Percentiles rank a stretch among this genome's conserved stretches.
Evolutionary conservation across 257 asterid genomes (phyloP).

Genomic region (Lycium barbarum): DNA sequence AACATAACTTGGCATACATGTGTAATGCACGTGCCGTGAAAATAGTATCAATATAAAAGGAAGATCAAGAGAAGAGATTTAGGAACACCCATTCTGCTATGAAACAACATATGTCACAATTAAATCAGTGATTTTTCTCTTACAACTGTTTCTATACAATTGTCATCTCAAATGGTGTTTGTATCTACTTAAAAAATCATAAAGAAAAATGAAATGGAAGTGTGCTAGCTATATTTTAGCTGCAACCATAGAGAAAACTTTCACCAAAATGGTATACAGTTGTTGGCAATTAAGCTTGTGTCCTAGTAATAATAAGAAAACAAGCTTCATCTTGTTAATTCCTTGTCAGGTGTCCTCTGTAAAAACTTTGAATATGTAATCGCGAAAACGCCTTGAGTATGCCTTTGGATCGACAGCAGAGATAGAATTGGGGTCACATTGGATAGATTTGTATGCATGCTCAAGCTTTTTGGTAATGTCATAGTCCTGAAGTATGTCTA

Average conservation of each 20-base stretch:
- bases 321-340: neutral
- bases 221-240: neutral
- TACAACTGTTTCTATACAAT: constrained; percentile 12
- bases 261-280: neutral
- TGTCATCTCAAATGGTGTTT: constrained; percentile 21
- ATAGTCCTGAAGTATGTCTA: constrained; percentile 49
- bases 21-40: too few relatives aligned
- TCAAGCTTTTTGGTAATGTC: constrained; percentile 55
- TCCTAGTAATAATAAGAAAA: neutral
- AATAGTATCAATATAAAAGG: neutral
- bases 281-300: neutral
- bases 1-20: too few relatives aligned
- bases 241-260: neutral
- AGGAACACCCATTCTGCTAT: neutral
- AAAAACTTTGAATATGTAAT: constrained; percentile 46
- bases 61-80: neutral
- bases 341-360: constrained; percentile 39
- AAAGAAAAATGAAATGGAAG: neutral
- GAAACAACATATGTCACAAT: constrained; percentile 4
- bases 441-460: constrained; percentile 53
- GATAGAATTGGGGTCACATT: constrained; percentile 49
- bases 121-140: constrained; percentile 1
- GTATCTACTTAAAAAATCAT: neutral
- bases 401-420: constrained; percentile 50
- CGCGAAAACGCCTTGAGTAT: constrained; percentile 52